Percentiles rank a stretch among this genome's conserved stretches.
Evolutionary conservation across 345 rosid genomes (phyloP).

Genomic region (Moricandia moricandioides): DNA sequence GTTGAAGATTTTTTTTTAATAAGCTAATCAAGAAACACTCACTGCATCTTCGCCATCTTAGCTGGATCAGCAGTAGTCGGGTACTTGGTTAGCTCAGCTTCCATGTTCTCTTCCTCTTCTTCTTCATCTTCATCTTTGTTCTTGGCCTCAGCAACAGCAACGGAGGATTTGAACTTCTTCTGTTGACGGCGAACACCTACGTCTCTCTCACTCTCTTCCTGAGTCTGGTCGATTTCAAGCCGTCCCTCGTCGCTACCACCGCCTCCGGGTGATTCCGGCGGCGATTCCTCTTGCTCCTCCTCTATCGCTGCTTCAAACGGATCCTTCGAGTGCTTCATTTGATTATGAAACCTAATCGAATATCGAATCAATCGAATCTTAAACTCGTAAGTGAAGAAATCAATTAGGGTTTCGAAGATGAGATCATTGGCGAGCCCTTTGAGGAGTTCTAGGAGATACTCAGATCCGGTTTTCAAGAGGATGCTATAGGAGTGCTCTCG

Average conservation of each 20-base stretch:
- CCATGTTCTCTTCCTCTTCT: slow-evolving; percentile 90
- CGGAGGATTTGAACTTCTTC: slow-evolving; percentile 26
- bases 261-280: slow-evolving; percentile 51
- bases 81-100: slow-evolving; percentile 72
- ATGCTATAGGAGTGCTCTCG: too few species aligned
- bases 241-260: slow-evolving; percentile 25
- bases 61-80: slow-evolving; percentile 72
- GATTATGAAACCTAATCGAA: slow-evolving; percentile 1
- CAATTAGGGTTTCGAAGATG: slow-evolving; percentile 11
- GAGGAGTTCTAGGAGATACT: too few species aligned
- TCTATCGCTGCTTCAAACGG: slow-evolving; percentile 91
- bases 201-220: slow-evolving; percentile 40
- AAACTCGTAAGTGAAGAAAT: neutral
- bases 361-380: neutral
- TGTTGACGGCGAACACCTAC: slow-evolving; percentile 15
- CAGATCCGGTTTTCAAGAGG: too few species aligned
- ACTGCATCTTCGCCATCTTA: slow-evolving; percentile 96
- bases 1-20: neutral
- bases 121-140: slow-evolving; percentile 67
- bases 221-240: slow-evolving; percentile 17
- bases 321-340: slow-evolving; percentile 84
- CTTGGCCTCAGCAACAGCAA: slow-evolving; percentile 28
- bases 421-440: too few species aligned
- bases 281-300: slow-evolving; percentile 73
- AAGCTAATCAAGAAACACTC: slow-evolving; percentile 19